Percentiles rank a stretch among this genome's conserved stretches.
phyloP scores from a whole-genome alignment of 2,329 filamentous ascomycete genomes.

The Xylaria multiplex region DNA sequence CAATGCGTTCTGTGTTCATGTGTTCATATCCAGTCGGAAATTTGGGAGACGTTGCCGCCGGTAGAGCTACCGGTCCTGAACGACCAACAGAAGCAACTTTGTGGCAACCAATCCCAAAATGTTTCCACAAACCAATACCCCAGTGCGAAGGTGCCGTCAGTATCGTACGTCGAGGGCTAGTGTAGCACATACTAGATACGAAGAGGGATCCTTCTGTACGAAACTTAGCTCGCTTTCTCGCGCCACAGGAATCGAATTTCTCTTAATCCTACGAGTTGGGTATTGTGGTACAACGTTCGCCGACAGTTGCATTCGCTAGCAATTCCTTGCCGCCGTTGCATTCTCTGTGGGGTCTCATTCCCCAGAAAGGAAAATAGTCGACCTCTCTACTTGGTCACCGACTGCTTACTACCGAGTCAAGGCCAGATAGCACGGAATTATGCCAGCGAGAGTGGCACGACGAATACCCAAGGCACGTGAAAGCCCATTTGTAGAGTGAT shows the following conservation, averaged over 20 bases:
- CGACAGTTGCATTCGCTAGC: slow-evolving; percentile 46
- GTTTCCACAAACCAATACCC: slow-evolving; percentile 15
- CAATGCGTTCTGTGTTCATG: slow-evolving; percentile 6
- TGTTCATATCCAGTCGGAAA: slow-evolving; percentile 2
- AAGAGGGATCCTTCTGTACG: slow-evolving; percentile 18
- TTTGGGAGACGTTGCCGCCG: slow-evolving; percentile 4
- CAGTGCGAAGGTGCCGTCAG: slow-evolving; percentile 20
- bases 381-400: slow-evolving; percentile 26
- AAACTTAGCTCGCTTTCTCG: slow-evolving; percentile 14
- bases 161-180: slow-evolving; percentile 8
- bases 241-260: slow-evolving; percentile 28
- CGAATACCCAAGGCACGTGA: slow-evolving; percentile 20
- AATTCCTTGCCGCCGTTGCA: slow-evolving; percentile 46
- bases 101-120: slow-evolving; percentile 35
- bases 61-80: slow-evolving; percentile 17
- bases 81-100: slow-evolving; percentile 33
- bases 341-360: slow-evolving; percentile 35
- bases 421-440: slow-evolving; percentile 10
- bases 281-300: slow-evolving; percentile 43
- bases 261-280: slow-evolving; percentile 37
- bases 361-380: slow-evolving; percentile 13
- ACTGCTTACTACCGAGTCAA: slow-evolving; percentile 27
- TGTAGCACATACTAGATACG: background rate
- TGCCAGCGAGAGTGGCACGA: slow-evolving; percentile 17
- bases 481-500: slow-evolving; percentile 13